Conservation (phyloP, 2,329 filamentous ascomycete genomes). For the Pyricularia sp. region DNA sequence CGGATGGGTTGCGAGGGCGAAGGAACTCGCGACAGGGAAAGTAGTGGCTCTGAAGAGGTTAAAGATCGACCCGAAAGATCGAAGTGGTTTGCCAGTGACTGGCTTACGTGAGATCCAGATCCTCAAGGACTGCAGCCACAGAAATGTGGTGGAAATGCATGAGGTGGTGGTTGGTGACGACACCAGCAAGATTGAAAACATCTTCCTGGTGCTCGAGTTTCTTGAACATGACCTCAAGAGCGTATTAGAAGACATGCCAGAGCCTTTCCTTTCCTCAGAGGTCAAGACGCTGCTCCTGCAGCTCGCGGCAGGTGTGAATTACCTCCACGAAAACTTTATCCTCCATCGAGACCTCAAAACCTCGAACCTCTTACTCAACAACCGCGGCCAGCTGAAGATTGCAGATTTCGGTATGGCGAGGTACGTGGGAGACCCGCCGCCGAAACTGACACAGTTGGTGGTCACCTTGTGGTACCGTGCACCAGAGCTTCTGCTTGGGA, state of each 20-base stretch:
- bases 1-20: conserved; percentile 81
- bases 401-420: conserved; percentile 98
- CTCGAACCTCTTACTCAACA: conserved; percentile 87
- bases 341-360: conserved; percentile 90
- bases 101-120: conserved; percentile 90
- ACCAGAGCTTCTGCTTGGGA: conserved; percentile 78
- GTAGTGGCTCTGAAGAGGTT: conserved; percentile 88
- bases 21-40: conserved; percentile 56
- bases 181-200: conserved; percentile 40
- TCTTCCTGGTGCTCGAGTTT: conserved; percentile 94
- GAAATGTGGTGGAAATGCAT: conserved; percentile 67
- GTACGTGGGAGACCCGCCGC: conserved; percentile 66
- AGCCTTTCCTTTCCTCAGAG: conserved; percentile 86
- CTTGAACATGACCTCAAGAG: conserved; percentile 93
- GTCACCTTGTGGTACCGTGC: conserved; percentile 96
- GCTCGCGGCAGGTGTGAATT: conserved; percentile 65
- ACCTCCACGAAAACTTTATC: conserved; percentile 83
- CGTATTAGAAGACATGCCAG: conserved; percentile 83
- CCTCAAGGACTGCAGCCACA: conserved; percentile 64
- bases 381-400: conserved; percentile 86
- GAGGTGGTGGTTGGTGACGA: conserved; percentile 73
- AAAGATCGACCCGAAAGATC: conserved; percentile 72
- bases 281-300: conserved; percentile 82
- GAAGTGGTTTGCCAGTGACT: conserved; percentile 71
- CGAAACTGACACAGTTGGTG: conserved; percentile 76